phyloP scores from a whole-genome alignment of 1,284 basidiomycete genomes.

The Cutaneotrichosporon curvatum region DNA sequence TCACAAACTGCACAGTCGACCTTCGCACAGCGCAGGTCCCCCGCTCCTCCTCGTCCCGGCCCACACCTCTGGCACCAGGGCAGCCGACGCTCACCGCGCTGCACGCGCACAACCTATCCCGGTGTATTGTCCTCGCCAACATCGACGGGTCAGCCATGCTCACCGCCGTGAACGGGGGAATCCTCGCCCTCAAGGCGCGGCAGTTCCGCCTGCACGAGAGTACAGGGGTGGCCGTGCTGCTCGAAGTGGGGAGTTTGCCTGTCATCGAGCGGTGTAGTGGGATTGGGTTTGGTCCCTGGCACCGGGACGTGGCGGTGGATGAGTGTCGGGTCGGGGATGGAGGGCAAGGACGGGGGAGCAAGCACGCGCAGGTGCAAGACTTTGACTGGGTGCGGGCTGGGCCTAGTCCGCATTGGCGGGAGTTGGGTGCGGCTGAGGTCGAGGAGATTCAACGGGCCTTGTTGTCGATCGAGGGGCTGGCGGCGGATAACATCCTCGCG shows the following conservation, averaged over 20 bases:
- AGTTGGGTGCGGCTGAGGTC: conserved; percentile 18
- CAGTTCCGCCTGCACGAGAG: conserved; percentile 81
- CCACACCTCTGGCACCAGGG: conserved; percentile 43
- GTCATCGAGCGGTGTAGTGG: conserved; percentile 63
- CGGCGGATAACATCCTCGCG: too few relatives aligned
- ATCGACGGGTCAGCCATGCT: conserved; percentile 61
- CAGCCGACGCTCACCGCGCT: conserved; percentile 49
- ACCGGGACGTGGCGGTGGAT: too few relatives aligned
- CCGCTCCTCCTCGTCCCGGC: too few relatives aligned
- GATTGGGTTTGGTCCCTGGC: conserved; percentile 54
- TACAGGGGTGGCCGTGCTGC: conserved; percentile 54
- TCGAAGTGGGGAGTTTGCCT: conserved; percentile 60
- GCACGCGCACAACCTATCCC: conserved; percentile 55
- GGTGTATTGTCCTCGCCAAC: conserved; percentile 60
- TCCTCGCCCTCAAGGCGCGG: conserved; percentile 63
- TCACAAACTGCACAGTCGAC: conserved; percentile 58
- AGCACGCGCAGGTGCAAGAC: conserved; percentile 57
- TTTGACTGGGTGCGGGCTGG: conserved; percentile 69
- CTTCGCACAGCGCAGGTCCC: conserved; percentile 46
- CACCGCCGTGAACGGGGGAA: conserved; percentile 55
- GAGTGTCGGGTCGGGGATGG: too few relatives aligned
- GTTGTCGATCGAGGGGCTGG: too few relatives aligned
- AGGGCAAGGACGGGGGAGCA: conserved; percentile 5
- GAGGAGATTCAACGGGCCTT: too few relatives aligned
- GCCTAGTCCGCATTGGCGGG: conserved; percentile 66